Evolutionary conservation across 2,329 filamentous ascomycete species (phyloP).

Genomic region (Epichloe aotearoae): DNA sequence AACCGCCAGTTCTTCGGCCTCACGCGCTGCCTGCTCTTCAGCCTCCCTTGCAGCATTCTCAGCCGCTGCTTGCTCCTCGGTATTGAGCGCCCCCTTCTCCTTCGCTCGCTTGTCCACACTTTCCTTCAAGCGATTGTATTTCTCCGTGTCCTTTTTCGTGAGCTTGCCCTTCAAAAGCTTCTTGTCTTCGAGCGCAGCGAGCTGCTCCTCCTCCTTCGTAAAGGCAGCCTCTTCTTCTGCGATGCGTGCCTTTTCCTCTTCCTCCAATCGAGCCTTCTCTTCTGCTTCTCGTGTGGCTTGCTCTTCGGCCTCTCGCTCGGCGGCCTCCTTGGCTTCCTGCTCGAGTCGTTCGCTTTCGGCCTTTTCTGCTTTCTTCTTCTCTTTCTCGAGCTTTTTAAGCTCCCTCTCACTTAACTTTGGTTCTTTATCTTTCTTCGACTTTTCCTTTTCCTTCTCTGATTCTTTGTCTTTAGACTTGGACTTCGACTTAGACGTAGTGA

Average conservation of each 20-base stretch:
- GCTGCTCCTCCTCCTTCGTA: conserved; percentile 23
- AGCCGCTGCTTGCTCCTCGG: conserved; percentile 19
- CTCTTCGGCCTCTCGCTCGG: conserved; percentile 18
- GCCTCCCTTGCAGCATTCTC: conserved; percentile 26
- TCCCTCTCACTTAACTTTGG: conserved; percentile 36
- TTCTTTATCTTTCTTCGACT: conserved; percentile 24
- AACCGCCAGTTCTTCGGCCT: conserved; percentile 10
- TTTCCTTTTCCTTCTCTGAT: conserved; percentile 14
- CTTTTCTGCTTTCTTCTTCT: conserved; percentile 32
- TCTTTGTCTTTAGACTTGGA: conserved; percentile 29
- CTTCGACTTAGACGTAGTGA: conserved; percentile 19
- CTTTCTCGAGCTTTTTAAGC: conserved; percentile 36
- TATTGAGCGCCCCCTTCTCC: conserved; percentile 12
- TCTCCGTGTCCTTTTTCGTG: conserved; percentile 32
- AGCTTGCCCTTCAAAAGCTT: conserved; percentile 35
- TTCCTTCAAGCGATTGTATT: conserved; percentile 23
- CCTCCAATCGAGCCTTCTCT: conserved; percentile 16
- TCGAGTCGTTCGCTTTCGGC: conserved; percentile 21
- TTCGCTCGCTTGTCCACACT: conserved; percentile 23
- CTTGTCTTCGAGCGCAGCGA: conserved; percentile 30
- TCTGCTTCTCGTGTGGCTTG: conserved; percentile 16
- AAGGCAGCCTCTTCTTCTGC: conserved; percentile 12
- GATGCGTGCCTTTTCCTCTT: conserved; percentile 13
- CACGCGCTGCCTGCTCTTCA: neutral
- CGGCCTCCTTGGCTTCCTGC: conserved; percentile 13